Evolutionary conservation across 768 basidiomycete species (phyloP).

Genomic region (Termitomyces sp.): DNA sequence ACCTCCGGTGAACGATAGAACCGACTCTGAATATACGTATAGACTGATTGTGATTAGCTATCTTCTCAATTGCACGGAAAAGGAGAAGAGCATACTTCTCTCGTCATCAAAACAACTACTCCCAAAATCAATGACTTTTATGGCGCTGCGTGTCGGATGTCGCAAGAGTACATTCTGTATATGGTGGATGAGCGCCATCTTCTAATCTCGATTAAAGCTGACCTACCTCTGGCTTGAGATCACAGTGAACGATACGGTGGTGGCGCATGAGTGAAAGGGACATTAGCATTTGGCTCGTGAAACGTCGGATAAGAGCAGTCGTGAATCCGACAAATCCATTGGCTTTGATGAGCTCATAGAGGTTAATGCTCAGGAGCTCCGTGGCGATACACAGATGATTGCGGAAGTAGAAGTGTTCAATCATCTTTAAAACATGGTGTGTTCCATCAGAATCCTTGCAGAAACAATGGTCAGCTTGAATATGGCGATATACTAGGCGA

Average conservation of each 20-base stretch:
- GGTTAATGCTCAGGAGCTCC: conserved; percentile 96
- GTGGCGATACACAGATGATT: conserved; percentile 97
- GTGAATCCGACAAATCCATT: conserved; percentile 99
- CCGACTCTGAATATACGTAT: conserved; percentile 98
- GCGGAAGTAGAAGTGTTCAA: conserved; percentile 97
- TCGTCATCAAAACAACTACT: conserved; percentile 98
- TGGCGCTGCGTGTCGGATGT: conserved; percentile 93
- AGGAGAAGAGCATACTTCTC: conserved; percentile 65
- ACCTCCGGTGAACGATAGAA: conserved; percentile 99
- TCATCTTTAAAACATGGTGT: conserved; percentile 97
- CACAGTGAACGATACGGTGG: conserved; percentile 97
- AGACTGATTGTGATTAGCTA: conserved; percentile 54
- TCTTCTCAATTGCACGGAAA: not conserved
- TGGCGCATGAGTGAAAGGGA: conserved; percentile 92
- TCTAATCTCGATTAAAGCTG: not conserved
- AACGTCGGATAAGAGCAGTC: conserved; percentile 89
- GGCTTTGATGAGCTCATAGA: conserved; percentile 98
- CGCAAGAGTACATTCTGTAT: conserved; percentile 86
- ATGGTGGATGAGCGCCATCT: not conserved
- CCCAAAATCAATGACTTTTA: conserved; percentile 99
- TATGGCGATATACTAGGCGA: conserved; percentile 2
- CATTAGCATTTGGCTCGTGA: conserved; percentile 93
- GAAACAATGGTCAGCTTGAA: conserved; percentile 3
- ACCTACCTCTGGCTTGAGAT: conserved; percentile 94
- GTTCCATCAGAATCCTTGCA: conserved; percentile 91